These are phyloP conservation scores for Chlamydomonas sp. DNA, from an alignment of 139 green algal genomes.

Conservation along the genomic window DNA sequence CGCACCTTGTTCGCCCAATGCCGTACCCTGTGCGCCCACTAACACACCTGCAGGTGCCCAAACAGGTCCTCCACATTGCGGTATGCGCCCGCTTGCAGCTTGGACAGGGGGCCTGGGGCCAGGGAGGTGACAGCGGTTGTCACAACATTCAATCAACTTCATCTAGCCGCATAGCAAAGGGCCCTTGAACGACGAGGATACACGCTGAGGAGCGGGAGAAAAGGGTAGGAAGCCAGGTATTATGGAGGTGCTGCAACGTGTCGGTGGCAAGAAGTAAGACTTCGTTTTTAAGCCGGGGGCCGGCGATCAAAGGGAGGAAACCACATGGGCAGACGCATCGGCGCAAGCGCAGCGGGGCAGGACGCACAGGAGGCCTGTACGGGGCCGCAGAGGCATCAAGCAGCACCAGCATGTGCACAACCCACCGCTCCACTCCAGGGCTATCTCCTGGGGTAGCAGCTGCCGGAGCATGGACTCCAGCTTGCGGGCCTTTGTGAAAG, in stretches of 20 bases:
- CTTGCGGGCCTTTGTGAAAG: background rate
- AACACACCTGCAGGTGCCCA: constrained; percentile 10
- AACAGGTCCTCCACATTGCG: constrained; percentile 6
- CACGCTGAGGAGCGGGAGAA: too few relatives aligned
- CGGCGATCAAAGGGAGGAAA: background rate
- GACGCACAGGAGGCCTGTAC: background rate
- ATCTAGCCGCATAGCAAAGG: background rate
- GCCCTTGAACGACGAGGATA: too few relatives aligned
- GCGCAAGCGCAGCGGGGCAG: too few relatives aligned
- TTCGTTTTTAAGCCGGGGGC: background rate
- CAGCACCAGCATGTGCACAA: background rate
- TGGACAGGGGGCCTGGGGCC: background rate
- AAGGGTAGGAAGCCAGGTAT: too few relatives aligned
- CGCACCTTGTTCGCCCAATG: too few relatives aligned
- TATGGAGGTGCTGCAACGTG: background rate
- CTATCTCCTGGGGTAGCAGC: background rate
- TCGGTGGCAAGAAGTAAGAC: background rate
- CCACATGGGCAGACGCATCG: background rate
- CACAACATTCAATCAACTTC: background rate
- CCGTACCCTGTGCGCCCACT: too few relatives aligned
- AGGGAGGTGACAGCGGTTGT: background rate
- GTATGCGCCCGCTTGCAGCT: background rate
- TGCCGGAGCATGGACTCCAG: constrained; percentile 2
- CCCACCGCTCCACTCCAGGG: constrained; percentile 11
- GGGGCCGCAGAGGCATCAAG: background rate